Evolutionary conservation across 306 rosid genomes (phyloP), one percentile per base, ranked within the genome.

Genomic region (Styphnolobium japonicum): DNA sequence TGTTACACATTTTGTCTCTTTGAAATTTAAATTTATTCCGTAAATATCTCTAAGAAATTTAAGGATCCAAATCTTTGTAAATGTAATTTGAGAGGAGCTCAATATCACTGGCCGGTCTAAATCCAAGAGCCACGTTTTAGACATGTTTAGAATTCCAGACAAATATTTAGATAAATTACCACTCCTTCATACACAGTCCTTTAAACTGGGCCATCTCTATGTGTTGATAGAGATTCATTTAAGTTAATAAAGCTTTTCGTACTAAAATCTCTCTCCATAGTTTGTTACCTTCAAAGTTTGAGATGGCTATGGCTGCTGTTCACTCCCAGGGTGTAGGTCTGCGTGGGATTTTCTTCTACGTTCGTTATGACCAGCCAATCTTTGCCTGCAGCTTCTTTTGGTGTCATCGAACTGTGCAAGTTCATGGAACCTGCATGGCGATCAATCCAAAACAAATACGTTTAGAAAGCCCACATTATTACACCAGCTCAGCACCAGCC

Each of bases 381-480:
- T 82, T 62, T 42, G 67, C 56, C 86, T 66, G 22, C 82, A 82
- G 66, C 86, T 82, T 40, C 77, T 77, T 77, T 77, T 82, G 70
- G 1, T 31, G 16, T 53, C 75, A 62, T 82, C 82, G 11, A 82
- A 82, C 67, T 70, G 0, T 40, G 79, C 53, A 51, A 71, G 34
- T 37, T 76, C 79, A 63, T 82, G 86, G 70, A 82, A 82, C 64
- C 82, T 82, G 79, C 19, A 51, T n/a, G 18, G 2, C 66, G 21
- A 43, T 45, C 12, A 65, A 19, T n/a, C 74, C 63, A 49, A 75
- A 43, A 45, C n/a, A n/a, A 45, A 45, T 0, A 45, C 51, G 16
- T 11, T 45, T 45, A 11, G 16, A 45, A 45, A 45, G 51, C 51
- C 51, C 9, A 11, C 16, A 45, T 2, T 12, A 6, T 34, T 34